Evolutionary conservation across 2,329 filamentous ascomycete genomes (phyloP).

Genomic region (Aspergillus pseudotamarii): DNA sequence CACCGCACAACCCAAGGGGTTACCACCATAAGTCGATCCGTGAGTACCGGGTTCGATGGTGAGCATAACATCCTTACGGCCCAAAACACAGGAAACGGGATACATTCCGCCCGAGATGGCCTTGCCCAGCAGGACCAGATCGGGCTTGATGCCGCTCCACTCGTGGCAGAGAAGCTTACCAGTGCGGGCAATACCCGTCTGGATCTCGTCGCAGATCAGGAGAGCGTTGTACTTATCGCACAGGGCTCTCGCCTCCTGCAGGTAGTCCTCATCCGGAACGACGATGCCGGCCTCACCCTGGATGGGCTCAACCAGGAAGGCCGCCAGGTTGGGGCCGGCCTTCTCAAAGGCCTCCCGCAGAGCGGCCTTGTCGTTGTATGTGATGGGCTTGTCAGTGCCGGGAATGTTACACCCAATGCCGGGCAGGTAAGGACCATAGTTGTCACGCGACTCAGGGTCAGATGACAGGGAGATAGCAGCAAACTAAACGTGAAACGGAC

Average conservation of each 20-base stretch:
- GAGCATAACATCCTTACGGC: constrained; percentile 88
- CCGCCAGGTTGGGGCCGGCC: constrained; percentile 83
- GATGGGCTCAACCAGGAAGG: constrained; percentile 94
- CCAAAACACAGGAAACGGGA: constrained; percentile 91
- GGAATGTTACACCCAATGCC: constrained; percentile 79
- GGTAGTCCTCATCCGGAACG: constrained; percentile 88
- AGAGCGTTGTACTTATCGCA: constrained; percentile 96
- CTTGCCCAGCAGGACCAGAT: constrained; percentile 93
- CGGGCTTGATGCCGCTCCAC: constrained; percentile 93
- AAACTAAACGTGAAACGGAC: constrained; percentile 61
- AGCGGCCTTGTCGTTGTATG: constrained; percentile 83
- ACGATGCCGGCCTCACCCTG: constrained; percentile 97
- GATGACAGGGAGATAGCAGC: constrained; percentile 93
- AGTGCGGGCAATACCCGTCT: constrained; percentile 94
- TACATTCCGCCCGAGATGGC: constrained; percentile 99
- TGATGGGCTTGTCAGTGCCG: constrained; percentile 73
- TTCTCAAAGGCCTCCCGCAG: constrained; percentile 76
- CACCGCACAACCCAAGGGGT: constrained; percentile 91
- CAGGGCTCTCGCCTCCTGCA: constrained; percentile 75
- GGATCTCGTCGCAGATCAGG: constrained; percentile 97
- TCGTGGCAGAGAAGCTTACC: constrained; percentile 92
- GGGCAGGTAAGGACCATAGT: constrained; percentile 95
- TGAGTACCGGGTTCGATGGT: constrained; percentile 96
- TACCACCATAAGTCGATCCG: constrained; percentile 97
- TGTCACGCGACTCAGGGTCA: constrained; percentile 91